These are phyloP conservation scores for Boletus sp. DNA, from an alignment of 768 basidiomycete species.

Conservation along the genomic window DNA sequence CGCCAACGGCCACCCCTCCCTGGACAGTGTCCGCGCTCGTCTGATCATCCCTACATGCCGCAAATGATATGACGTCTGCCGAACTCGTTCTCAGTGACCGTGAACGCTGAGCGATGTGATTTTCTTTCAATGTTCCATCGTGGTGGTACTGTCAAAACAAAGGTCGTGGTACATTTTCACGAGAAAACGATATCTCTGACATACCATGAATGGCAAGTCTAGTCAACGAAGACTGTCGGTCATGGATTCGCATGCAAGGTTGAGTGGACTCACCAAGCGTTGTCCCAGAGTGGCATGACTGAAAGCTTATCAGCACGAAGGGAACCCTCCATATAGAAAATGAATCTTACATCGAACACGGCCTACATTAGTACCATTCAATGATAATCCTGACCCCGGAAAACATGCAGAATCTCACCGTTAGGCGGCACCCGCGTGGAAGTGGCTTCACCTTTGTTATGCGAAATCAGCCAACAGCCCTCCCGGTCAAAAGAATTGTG, in stretches of 20 bases:
- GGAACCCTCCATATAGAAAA: not conserved
- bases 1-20: constrained; percentile 65
- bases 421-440: constrained; percentile 67
- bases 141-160: constrained; percentile 49
- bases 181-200: not conserved
- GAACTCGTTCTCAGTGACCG: constrained; percentile 48
- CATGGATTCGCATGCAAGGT: not conserved
- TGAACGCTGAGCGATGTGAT: constrained; percentile 35
- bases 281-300: constrained; percentile 52
- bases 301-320: not conserved
- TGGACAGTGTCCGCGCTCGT: constrained; percentile 71
- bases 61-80: constrained; percentile 83
- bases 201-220: constrained; percentile 32
- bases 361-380: constrained; percentile 21
- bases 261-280: constrained; percentile 37
- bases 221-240: not conserved
- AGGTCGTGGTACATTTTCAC: not conserved
- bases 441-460: constrained; percentile 45
- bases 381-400: not conserved
- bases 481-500: not conserved
- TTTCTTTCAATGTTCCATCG: constrained; percentile 52
- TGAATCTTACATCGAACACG: constrained; percentile 48
- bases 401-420: constrained; percentile 32
- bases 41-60: constrained; percentile 68
- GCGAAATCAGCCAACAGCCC: not conserved